Base-by-base conservation (phyloP, 1,139 yeast genomes). In the Geotrichum aggregatum region DNA sequence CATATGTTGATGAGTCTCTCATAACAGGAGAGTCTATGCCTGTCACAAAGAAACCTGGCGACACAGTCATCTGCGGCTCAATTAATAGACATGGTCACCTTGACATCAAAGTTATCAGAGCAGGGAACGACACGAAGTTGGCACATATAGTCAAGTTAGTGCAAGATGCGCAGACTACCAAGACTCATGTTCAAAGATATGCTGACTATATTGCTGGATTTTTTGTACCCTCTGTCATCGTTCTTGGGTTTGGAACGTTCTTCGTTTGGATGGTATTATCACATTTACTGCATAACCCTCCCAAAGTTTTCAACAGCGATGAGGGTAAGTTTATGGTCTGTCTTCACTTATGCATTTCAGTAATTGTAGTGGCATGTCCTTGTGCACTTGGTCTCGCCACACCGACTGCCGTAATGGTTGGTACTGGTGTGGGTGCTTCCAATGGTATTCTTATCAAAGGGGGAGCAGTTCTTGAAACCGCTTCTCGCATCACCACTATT, bases 331-430 rank as follows among this genome's bases (percentile, higher is more conserved):
- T 79, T 59, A 83, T 79, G 69, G 81, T 82, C 26, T 82, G 96
- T 63, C 71, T 92, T 55, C 82, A 86, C 62, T 75, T 91, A 47
- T 85, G 95, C n/a, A 92, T 94, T 39, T 84, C 96, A 3, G 98
- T 92, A 7, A 79, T 92, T 59, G 96, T 92, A 11, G 97, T 92
- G 46, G 98, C 98, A 0, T 92, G 98, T 70, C 98, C 98, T 0
- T 92, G 98, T 76, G 98, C 98, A 0, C 73, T 92, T 31, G 98
- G 98, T 1, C 75, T 92, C 50, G 97, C 97, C 7, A 95, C 98
- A 0, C 98, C 98, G 0, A 92, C 98, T 1, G 98, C 98, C 0
- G 87, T 94, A 3, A 91, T 92, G 97, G 98, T 92, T 3, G 98
- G 98, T 5, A 91, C 98, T 1, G 98, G 98, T 24, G 85, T 88